A percentile compares a stretch with the other conserved stretches of the same genome.
Evolutionary conservation across 352 stramenopile genomes (phyloP).

Genomic region (Phytophthora sp.): DNA sequence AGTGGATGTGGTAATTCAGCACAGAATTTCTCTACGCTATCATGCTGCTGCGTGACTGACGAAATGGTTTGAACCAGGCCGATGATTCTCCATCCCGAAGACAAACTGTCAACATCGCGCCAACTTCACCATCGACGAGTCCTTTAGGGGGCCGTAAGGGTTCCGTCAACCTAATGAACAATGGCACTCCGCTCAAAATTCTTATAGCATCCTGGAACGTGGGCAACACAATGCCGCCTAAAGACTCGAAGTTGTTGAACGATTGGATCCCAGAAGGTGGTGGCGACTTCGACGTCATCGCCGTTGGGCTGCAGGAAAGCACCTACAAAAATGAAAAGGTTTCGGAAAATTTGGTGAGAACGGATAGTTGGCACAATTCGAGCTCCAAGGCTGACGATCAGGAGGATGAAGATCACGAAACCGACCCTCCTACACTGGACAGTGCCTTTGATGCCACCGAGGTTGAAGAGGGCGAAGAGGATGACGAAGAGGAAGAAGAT

Average conservation of each 20-base stretch:
- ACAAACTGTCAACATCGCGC: constrained; percentile 15
- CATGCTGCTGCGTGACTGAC: not conserved
- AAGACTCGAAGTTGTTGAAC: constrained; percentile 49
- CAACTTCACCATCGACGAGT: not conserved
- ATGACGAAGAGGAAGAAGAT: constrained; percentile 37
- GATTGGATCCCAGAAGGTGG: constrained; percentile 83
- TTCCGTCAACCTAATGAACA: constrained; percentile 13
- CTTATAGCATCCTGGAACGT: constrained; percentile 87
- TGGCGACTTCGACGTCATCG: constrained; percentile 85
- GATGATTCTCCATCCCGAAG: constrained; percentile 9
- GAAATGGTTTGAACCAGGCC: constrained; percentile 10
- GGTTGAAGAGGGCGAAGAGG: constrained; percentile 32
- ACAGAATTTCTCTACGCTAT: not conserved
- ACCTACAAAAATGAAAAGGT: constrained; percentile 68
- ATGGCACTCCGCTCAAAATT: constrained; percentile 45
- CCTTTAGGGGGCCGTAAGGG: constrained; percentile 6
- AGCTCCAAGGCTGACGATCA: constrained; percentile 33
- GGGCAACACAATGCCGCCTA: constrained; percentile 83
- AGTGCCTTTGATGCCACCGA: constrained; percentile 30
- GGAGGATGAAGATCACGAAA: constrained; percentile 19
- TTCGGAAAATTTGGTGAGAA: constrained; percentile 29
- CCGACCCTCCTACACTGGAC: constrained; percentile 9
- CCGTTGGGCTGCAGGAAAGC: constrained; percentile 82
- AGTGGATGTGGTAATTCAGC: constrained; percentile 18
- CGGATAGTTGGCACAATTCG: constrained; percentile 25